Base-by-base conservation (phyloP, 768 basidiomycete species). In the Termitomyces sp. region DNA sequence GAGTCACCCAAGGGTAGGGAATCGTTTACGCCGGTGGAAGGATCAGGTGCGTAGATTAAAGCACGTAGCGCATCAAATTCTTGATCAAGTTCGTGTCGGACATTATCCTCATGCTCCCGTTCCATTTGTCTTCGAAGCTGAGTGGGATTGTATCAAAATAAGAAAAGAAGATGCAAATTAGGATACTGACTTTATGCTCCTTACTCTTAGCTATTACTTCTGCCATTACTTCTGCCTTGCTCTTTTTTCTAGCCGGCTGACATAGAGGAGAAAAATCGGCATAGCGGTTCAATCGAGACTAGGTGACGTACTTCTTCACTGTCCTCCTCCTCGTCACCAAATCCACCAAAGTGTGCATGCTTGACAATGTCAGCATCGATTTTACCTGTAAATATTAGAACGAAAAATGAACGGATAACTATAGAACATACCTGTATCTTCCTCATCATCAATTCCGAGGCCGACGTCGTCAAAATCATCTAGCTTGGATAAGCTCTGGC, bases 121-220 rank as follows among this genome's bases (percentile, higher is more conserved):
- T 94, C 88, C 67, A 89, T 79, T 80, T 98, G 95, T n/a, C 96
- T 75, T 61, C 82, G 85, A 53, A 90, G 73, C 96, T 98, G 57
- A 27, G 42, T 26, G 49, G 39, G 10, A 29, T 36, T 52, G 32
- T 59, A 36, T 44, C 1, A 5, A 46, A 32, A 42, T 50, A 31
- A 57, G 34, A 58, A 13, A 49, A 9, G 37, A 52, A 34, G n/a
- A 20, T 3, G 12, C 6, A 7, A 16, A n/a, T 37, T 31, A 31
- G 13, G 2, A 54, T 32, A 41, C 13, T 26, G 63, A 93, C 96
- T 78, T 96, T 98, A 75, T 98, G 86, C 50, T 87, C 85, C 72
- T 99, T 99, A 73, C 93, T 95, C 73, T 98, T 99, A 1, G 93
- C 90, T 46, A 99, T 92, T 34, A 99, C 90, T 69, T 99, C 97